phyloP scores from a whole-genome alignment of 179 eudicot genomes.

The Gypsophila paniculata region DNA sequence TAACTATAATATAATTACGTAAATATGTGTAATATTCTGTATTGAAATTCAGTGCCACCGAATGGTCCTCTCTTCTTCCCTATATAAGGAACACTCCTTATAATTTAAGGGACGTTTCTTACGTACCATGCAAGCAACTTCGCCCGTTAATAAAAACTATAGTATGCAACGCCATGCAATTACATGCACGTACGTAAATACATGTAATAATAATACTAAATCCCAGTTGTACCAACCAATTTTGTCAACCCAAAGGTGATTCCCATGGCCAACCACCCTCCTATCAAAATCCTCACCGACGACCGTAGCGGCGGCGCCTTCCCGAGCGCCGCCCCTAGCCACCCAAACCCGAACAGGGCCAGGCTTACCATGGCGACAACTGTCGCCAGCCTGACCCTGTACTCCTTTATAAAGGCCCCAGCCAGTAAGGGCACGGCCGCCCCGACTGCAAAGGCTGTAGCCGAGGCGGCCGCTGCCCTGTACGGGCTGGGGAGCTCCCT shows the following conservation, averaged over 20 bases:
- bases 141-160: neutral
- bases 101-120: neutral
- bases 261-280: constrained; percentile 71
- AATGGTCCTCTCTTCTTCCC: no score
- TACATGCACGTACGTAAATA: neutral
- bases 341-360: constrained; percentile 57
- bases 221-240: constrained; percentile 30
- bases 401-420: constrained; percentile 20
- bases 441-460: constrained; percentile 26
- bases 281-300: constrained; percentile 47
- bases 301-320: constrained; percentile 41
- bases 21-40: no score
- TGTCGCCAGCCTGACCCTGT: constrained; percentile 26
- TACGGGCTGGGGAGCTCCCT: constrained; percentile 28
- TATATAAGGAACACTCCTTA: no score
- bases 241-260: constrained; percentile 59
- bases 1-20: no score
- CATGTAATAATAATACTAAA: constrained; percentile 6
- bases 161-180: neutral
- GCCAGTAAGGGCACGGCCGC: constrained; percentile 32
- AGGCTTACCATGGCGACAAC: constrained; percentile 40
- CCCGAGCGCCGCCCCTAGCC: constrained; percentile 50
- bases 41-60: no score
- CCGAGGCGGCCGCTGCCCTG: constrained; percentile 31
- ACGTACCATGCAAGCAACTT: neutral